Base-by-base conservation (phyloP, 257 asterid genomes). In the Datura wrightii region DNA sequence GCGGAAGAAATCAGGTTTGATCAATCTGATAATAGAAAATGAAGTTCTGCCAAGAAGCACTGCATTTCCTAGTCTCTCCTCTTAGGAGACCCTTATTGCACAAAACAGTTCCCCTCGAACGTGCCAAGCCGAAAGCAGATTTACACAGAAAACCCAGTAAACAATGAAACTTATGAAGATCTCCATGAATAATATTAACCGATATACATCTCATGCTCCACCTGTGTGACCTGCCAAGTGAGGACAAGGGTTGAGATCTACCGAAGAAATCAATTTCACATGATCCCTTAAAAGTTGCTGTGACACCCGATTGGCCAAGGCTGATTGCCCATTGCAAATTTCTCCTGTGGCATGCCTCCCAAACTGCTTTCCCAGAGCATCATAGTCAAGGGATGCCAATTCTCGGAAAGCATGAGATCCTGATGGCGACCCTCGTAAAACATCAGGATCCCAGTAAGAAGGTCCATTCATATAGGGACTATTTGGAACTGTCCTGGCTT, bases 281-380 rank as follows among this genome's bases (percentile, higher is more conserved):
- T 93, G 93, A 86, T 92, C 98, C 63, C 90, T 87, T 2, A 92
- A 88, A 62, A 94, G 92, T 78, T 94, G 95, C 89, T 90, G 98
- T 58, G 95, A 90, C 70, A 95, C 95, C 4, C 94, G 96, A 86
- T 95, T 93, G 65, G 95, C 97, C 91, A 93, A 88, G 66, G 91
- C 89, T 6, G 93, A 89, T 86, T 93, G 98, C 11, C 90, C 90
- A 78, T 94, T 92, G 15, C 84, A 92, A 85, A 87, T 83, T 78
- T 92, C 95, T 74, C 94, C 91, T 59, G 82, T 85, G 16, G 85
- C 86, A 79, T 86, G 83, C 83, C 88, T 89, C 82, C 91, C 94
- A 44, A 90, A 89, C 89, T 91, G 97, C 86, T 91, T 93, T 67
- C 89, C 91, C 16, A 69, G 89, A 70, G 91, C 86, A 85, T 89